Evolutionary conservation across 306 rosid species (phyloP), one percentile per base, ranked within the genome.

Genomic region (Cucurbita pepo): DNA sequence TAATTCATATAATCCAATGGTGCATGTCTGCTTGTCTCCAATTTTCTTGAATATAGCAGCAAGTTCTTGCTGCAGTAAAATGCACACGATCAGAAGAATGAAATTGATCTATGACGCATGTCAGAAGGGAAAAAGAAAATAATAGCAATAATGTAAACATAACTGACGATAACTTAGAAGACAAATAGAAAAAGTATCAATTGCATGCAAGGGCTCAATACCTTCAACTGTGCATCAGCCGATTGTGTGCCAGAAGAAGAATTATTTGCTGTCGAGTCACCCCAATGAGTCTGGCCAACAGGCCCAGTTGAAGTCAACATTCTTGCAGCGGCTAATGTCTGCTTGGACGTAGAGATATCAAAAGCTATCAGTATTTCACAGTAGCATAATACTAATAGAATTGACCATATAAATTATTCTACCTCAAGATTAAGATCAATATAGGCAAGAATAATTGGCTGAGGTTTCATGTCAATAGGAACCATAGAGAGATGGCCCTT

Each of bases 401-500:
- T 15, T 36, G 30, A 50, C 74, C 45, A 44, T 44, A 57, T 64
- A 76, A 25, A 75, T 38, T 37, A 25, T 22, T 74, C 40, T 83
- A 91, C 99, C 97, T 95, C 99, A 69, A 95, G 96, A 83, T 95
- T 95, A 72, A 91, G 95, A 80, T 95, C 99, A 79, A 95, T 95
- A 78, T 95, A 95, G 63, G 97, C 99, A 78, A 95, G 99, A 81
- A 95, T 95, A 69, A 91, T 95, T 56, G 99, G 99, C 77, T 95
- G 97, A 47, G 99, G 95, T 81, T 95, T 95, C 74, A 94, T 77
- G 82, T 95, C 99, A 4, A 95, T 91, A 72, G 99, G 99, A 91
- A 95, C 96, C 99, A 91, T 95, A 41, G 99, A 95, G 56, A 95
- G 96, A 84, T 95, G 99, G 56, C 97, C 97, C 86, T 95, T 95